Base-by-base conservation (phyloP, 2,329 filamentous ascomycete species). In the Fusarium circinatum region DNA sequence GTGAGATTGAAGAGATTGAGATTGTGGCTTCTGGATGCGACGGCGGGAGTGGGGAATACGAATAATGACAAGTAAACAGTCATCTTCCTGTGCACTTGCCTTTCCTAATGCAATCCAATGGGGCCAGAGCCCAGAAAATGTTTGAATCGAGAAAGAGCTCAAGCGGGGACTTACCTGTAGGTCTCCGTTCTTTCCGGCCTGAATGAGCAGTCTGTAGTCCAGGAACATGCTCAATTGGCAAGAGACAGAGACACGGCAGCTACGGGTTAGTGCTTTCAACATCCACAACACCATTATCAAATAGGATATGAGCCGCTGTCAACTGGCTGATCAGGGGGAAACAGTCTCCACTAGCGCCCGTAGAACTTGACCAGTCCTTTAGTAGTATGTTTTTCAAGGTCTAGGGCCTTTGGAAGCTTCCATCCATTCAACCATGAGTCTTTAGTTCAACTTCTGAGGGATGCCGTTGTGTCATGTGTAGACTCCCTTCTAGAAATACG, bases 291-390 rank as follows among this genome's bases (percentile, higher is more conserved):
- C 64, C 63, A 52, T 57, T 30, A 42, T 56, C 49, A 62, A 66
- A 62, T 61, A 57, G 58, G 71, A 74, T 59, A 71, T 58, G 58
- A 68, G 55, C 58, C 66, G 58, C 58, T 70, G 62, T 74, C 58
- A 61, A 74, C 55, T 74, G 59, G 67, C 55, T 71, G 39, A 48
- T 60, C 63, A 68, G 54, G 63, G 56, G 57, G 9, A 28, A 45
- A 28, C 10, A 17, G 47, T 54, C n/a, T 48, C 45, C 55, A 55
- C 59, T 62, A 47, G 54, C 52, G 59, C 47, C 59, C 28, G 48
- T 71, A 28, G 38, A 51, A 55, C 30, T 28, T 63, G 34, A 34
- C 47, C 42, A 52, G 28, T 49, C 54, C 48, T 54, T 67, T 34
- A 34, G 32, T 15, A 62, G 56, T 47, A 28, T 28, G 28, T 38